These are phyloP conservation scores for Teratosphaeria pseudoeucalypti DNA, from an alignment of 2,329 filamentous ascomycete species.

Conservation along the genomic window DNA sequence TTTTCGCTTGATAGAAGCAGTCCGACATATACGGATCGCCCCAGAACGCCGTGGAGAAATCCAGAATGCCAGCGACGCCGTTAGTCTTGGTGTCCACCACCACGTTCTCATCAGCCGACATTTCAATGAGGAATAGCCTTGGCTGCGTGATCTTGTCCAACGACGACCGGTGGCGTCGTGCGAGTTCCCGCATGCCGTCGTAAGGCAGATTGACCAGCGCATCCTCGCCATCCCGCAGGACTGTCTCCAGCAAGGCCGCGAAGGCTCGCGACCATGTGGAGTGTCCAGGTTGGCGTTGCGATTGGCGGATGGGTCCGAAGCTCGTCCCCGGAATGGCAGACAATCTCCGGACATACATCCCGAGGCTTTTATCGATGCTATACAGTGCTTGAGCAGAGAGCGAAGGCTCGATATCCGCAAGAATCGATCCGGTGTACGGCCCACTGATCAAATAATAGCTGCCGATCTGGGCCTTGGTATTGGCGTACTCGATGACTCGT, in stretches of 20 bases:
- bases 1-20: conserved; percentile 33
- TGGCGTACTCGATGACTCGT: conserved; percentile 28
- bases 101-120: conserved; percentile 40
- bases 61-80: conserved; percentile 40
- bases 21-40: conserved; percentile 46
- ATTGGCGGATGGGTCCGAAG: conserved; percentile 38
- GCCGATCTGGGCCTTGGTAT: conserved; percentile 10
- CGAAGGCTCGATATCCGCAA: conserved; percentile 16
- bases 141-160: conserved; percentile 43
- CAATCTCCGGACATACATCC: conserved; percentile 32
- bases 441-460: conserved; percentile 20
- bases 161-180: conserved; percentile 33
- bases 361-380: conserved; percentile 31
- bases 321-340: conserved; percentile 35
- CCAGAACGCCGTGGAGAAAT: conserved; percentile 46
- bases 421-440: conserved; percentile 17
- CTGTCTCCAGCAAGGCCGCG: conserved; percentile 39
- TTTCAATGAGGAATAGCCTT: conserved; percentile 41
- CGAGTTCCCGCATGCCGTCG: conserved; percentile 41
- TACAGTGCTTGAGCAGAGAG: conserved; percentile 28
- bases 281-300: conserved; percentile 23
- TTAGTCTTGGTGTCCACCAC: conserved; percentile 40
- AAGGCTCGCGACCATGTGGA: conserved; percentile 47
- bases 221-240: conserved; percentile 48
- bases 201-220: conserved; percentile 49